Conservation (phyloP, 768 basidiomycete genomes). For the Ramaria rubella region DNA sequence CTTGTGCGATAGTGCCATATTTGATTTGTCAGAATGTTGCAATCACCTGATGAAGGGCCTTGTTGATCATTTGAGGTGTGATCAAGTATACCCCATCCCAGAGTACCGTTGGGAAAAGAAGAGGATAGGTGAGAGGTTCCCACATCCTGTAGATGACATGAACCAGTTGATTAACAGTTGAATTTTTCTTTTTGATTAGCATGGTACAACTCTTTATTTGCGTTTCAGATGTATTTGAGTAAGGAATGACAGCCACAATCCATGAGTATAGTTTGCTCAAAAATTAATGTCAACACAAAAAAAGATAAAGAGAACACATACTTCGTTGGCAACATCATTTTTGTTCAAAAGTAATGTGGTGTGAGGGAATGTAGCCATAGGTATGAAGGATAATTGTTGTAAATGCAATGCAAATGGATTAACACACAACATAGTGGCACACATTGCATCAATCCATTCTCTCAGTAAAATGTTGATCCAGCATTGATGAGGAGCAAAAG, state of each 20-base stretch:
- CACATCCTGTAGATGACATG: slow-evolving; percentile 27
- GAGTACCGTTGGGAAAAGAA: too few species aligned
- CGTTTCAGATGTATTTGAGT: background rate
- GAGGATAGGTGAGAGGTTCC: slow-evolving; percentile 33
- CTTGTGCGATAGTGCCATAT: too few species aligned
- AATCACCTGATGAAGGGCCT: background rate
- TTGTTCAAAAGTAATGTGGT: background rate
- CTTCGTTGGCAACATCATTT: slow-evolving; percentile 11
- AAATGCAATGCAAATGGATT: background rate
- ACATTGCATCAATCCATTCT: background rate
- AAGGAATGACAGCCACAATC: background rate
- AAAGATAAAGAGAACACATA: too few species aligned
- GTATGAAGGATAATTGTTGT: background rate
- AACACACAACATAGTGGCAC: background rate
- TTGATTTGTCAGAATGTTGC: background rate
- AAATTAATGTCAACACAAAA: too few species aligned
- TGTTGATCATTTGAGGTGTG: background rate
- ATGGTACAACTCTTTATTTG: background rate
- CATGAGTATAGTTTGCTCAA: too few species aligned
- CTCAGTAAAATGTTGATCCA: background rate
- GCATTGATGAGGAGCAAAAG: background rate
- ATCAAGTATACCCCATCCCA: slow-evolving; percentile 34
- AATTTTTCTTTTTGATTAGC: background rate
- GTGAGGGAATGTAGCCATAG: background rate
- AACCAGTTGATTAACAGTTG: slow-evolving; percentile 18